A percentile compares a stretch with the other conserved stretches of the same genome.
These are phyloP conservation scores for Eucalyptus tenuipes DNA, from an alignment of 345 rosid genomes.

Conservation along the genomic window DNA sequence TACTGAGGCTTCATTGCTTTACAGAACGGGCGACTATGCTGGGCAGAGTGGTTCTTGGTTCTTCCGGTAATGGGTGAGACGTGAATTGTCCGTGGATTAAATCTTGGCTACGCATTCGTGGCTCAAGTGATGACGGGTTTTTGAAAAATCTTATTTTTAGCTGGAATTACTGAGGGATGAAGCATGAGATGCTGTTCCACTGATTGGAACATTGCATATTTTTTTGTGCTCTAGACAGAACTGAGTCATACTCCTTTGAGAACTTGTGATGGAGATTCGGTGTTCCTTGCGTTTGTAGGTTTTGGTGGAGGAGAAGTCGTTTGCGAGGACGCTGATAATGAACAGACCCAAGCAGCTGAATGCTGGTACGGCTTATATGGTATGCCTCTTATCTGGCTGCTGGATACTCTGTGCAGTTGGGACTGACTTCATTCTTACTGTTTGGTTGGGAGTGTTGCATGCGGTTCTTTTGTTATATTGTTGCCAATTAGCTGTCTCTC, in stretches of 20 bases:
- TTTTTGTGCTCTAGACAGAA: not conserved
- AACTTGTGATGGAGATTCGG: not conserved
- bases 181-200: not conserved
- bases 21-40: not conserved
- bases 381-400: not conserved
- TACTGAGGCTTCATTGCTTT: not conserved
- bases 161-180: not conserved
- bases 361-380: not conserved
- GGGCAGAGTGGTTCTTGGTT: not conserved
- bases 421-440: not conserved
- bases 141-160: not conserved
- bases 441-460: not conserved
- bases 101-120: not conserved
- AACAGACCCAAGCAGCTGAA: not conserved
- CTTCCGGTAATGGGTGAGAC: not conserved
- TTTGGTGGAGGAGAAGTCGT: not conserved
- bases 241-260: not conserved
- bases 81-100: not conserved
- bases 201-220: not conserved
- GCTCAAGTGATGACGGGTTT: not conserved
- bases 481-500: not conserved
- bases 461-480: not conserved
- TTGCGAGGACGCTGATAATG: not conserved
- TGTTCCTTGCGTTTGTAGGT: not conserved
- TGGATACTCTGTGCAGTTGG: not conserved